Conservation (phyloP, 768 basidiomycete species). For the Auriscalpium orientale region DNA sequence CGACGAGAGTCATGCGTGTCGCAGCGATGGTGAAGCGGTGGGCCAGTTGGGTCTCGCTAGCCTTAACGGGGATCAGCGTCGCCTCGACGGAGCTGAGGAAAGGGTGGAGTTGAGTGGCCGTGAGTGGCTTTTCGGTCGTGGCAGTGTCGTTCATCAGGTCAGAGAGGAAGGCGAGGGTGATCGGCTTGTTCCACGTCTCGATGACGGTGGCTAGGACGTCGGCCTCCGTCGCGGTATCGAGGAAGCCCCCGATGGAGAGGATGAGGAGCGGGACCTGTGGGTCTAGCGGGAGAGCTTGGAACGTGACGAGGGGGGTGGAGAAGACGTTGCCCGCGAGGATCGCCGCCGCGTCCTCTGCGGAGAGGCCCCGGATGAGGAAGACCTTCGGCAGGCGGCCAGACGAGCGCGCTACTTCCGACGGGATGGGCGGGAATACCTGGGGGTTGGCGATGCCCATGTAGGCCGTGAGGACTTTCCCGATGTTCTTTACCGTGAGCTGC, state of each 20-base stretch:
- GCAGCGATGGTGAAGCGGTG: background rate
- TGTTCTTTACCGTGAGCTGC: too few relatives aligned
- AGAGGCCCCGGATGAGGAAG: background rate
- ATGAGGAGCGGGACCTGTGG: background rate
- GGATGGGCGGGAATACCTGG: too few relatives aligned
- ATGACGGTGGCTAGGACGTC: background rate
- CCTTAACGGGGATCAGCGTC: background rate
- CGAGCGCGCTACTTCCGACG: too few relatives aligned
- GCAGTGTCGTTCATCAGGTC: background rate
- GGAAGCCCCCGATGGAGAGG: background rate
- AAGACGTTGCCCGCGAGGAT: background rate
- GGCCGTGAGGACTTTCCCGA: too few relatives aligned
- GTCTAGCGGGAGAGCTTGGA: background rate
- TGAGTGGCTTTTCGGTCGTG: background rate
- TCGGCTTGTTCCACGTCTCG: background rate
- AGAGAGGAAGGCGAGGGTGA: too few relatives aligned
- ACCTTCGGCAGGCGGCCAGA: too few relatives aligned
- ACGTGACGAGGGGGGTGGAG: background rate
- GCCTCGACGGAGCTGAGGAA: background rate
- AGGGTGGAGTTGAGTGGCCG: background rate
- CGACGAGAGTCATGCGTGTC: background rate
- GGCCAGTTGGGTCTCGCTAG: background rate
- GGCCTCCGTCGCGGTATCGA: background rate
- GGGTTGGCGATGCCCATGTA: too few relatives aligned
- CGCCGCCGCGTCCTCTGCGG: background rate